Evolutionary conservation across 805 yeast species (phyloP).

Genomic region (Nakazawaea ernobii): DNA sequence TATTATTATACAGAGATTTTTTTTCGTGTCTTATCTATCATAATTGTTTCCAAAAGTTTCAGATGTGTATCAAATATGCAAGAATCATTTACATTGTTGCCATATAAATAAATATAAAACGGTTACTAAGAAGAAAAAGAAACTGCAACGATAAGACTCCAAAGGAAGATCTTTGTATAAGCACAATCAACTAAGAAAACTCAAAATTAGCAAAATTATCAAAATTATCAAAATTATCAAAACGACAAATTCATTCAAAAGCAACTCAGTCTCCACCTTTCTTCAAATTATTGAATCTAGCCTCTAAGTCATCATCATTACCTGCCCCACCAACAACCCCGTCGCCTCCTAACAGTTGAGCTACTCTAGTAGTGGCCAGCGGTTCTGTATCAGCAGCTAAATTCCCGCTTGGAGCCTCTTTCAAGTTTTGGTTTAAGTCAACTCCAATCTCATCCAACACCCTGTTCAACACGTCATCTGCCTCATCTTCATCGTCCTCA

Average conservation of each 20-base stretch:
- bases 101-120: too few relatives aligned
- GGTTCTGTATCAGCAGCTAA: constrained; percentile 14
- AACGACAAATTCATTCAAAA: neutral
- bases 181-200: too few relatives aligned
- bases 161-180: too few relatives aligned
- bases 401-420: constrained; percentile 35
- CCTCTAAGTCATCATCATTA: constrained; percentile 74
- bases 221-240: neutral
- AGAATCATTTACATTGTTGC: too few relatives aligned
- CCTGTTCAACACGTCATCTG: constrained; percentile 84
- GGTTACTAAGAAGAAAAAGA: too few relatives aligned
- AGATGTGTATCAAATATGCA: too few relatives aligned
- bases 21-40: too few relatives aligned
- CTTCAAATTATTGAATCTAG: constrained; percentile 78
- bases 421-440: constrained; percentile 53
- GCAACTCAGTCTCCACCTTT: constrained; percentile 25
- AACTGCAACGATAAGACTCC: too few relatives aligned
- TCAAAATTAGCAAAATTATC: neutral
- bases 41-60: too few relatives aligned
- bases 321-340: constrained; percentile 14
- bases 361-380: constrained; percentile 15
- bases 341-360: constrained; percentile 38
- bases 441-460: constrained; percentile 96
- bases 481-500: constrained; percentile 76
- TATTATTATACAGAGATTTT: too few relatives aligned